A percentile compares a stretch with the other conserved stretches of the same genome.
Evolutionary conservation across 176 grass and related monocot species (phyloP).

Genomic region (Aegilops bicornis): DNA sequence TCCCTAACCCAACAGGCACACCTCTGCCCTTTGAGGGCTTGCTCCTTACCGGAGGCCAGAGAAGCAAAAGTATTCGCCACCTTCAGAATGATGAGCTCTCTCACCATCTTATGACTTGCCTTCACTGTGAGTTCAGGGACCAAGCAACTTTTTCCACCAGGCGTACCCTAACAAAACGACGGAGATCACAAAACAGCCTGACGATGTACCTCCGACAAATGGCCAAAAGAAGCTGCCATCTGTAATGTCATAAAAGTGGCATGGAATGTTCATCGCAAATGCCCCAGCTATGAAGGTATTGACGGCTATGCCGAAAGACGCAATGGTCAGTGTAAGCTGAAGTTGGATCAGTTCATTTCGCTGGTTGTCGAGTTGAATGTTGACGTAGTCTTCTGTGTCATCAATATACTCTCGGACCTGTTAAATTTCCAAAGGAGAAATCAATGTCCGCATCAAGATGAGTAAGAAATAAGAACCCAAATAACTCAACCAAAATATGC

Average conservation of each 20-base stretch:
- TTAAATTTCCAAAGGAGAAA: constrained; percentile 39
- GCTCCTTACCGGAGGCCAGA: neutral
- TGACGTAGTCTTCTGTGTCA: constrained; percentile 96
- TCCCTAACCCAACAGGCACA: neutral
- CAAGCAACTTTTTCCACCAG: constrained; percentile 90
- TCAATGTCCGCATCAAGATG: neutral
- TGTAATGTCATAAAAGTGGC: constrained; percentile 20
- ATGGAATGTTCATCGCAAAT: constrained; percentile 85
- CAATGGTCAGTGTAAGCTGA: constrained; percentile 81
- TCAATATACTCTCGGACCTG: constrained; percentile 93
- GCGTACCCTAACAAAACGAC: constrained; percentile 72
- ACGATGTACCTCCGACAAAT: constrained; percentile 65
- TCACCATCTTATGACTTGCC: neutral
- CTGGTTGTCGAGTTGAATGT: constrained; percentile 94
- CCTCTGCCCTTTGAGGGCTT: neutral
- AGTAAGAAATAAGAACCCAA: constrained; percentile 3
- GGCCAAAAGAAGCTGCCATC: constrained; percentile 67
- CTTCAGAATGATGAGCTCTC: neutral
- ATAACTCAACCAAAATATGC: neutral
- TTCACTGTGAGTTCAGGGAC: constrained; percentile 43
- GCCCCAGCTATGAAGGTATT: constrained; percentile 73
- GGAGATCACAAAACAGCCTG: constrained; percentile 56
- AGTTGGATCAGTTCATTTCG: constrained; percentile 94
- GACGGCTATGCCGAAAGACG: constrained; percentile 76
- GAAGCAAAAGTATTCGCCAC: neutral